Evolutionary conservation across 176 grass and related monocot genomes (phyloP).

Genomic region (Luzula sylvatica): DNA sequence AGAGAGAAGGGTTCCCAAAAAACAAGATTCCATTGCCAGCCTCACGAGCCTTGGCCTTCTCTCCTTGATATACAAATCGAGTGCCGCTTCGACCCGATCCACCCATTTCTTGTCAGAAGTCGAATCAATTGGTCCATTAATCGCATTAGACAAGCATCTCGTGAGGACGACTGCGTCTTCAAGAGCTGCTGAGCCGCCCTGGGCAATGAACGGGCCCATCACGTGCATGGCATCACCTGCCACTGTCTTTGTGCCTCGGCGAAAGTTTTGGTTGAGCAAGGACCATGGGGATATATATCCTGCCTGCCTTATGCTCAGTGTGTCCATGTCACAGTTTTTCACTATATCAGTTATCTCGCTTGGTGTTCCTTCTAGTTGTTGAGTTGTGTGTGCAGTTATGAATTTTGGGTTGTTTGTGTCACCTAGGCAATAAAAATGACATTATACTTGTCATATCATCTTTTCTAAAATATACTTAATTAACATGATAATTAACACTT

Average conservation of each 20-base stretch:
- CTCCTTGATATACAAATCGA: conserved; percentile 24
- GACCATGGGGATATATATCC: conserved; percentile 36
- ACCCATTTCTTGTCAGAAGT: background rate
- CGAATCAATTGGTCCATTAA: background rate
- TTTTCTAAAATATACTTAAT: no score
- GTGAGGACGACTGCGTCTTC: conserved; percentile 40
- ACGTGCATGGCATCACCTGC: conserved; percentile 55
- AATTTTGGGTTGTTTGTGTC: background rate
- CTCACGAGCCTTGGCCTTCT: conserved; percentile 24
- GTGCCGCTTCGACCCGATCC: conserved; percentile 13
- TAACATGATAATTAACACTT: no score
- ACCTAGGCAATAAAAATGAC: background rate
- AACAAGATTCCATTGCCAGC: conserved; percentile 9
- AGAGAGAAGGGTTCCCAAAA: background rate
- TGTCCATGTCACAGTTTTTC: conserved; percentile 3
- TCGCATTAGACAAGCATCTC: conserved; percentile 17
- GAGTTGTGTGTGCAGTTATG: background rate
- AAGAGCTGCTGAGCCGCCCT: conserved; percentile 30
- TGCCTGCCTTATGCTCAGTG: conserved; percentile 15
- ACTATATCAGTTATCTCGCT: conserved; percentile 23
- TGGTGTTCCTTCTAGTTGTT: conserved; percentile 12
- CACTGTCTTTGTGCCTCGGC: conserved; percentile 26
- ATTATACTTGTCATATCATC: background rate
- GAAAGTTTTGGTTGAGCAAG: conserved; percentile 11
- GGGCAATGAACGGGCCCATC: conserved; percentile 39